A percentile compares a stretch with the other conserved stretches of the same genome.
Conservation (phyloP, 1,284 basidiomycete species). For the Exobasidium cylindrosporum region DNA sequence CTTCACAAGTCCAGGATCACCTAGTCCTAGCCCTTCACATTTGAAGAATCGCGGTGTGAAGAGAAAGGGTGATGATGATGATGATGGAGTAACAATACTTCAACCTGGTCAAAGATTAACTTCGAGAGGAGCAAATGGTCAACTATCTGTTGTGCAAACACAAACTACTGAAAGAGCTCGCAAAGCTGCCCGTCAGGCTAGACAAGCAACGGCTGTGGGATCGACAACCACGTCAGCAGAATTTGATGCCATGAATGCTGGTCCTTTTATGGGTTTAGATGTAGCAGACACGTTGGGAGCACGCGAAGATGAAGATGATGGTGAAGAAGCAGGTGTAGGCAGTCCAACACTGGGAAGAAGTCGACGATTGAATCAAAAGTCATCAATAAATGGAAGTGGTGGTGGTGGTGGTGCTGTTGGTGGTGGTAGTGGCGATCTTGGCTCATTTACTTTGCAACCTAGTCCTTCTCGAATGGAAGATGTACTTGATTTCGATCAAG, state of each 20-base stretch:
- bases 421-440: not conserved
- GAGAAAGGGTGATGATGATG: not conserved
- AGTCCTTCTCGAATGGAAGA: slow-evolving; percentile 16
- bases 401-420: not conserved
- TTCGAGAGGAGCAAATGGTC: not conserved
- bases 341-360: slow-evolving; percentile 19
- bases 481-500: slow-evolving; percentile 2
- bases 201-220: slow-evolving; percentile 19
- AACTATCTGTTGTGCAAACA: not conserved
- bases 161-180: slow-evolving; percentile 1
- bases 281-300: slow-evolving; percentile 8
- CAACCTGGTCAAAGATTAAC: not conserved
- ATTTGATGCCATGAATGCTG: not conserved
- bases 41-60: not conserved
- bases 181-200: slow-evolving; percentile 14
- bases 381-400: not conserved
- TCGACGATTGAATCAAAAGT: slow-evolving; percentile 15
- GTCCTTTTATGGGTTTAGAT: slow-evolving; percentile 25
- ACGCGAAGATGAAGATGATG: slow-evolving; percentile 13
- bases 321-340: not conserved
- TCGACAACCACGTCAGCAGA: not conserved
- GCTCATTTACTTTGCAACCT: not conserved
- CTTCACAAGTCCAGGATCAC: slow-evolving; percentile 33
- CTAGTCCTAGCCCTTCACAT: slow-evolving; percentile 16
- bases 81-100: not conserved